Conservation (phyloP, 2,329 filamentous ascomycete genomes). For the Dryadomyces quercus-mongolicae region DNA sequence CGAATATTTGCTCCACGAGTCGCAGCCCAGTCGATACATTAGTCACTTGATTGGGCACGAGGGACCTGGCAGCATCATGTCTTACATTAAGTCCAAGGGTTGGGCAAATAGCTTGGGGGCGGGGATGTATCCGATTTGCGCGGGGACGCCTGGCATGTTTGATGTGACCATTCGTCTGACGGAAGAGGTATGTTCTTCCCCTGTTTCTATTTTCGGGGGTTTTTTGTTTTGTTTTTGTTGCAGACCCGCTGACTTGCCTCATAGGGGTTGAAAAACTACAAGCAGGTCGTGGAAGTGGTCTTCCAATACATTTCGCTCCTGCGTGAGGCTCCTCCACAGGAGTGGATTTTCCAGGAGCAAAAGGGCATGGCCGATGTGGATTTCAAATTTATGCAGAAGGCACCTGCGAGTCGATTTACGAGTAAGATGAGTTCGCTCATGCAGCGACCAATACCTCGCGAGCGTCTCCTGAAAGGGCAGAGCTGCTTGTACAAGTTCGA, state of each 20-base stretch:
- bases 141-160: constrained; percentile 66
- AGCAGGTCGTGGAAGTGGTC: constrained; percentile 68
- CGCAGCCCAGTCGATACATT: constrained; percentile 74
- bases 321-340: constrained; percentile 63
- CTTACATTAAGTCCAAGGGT: constrained; percentile 79
- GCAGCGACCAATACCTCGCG: constrained; percentile 79
- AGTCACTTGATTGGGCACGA: constrained; percentile 87
- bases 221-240: not conserved
- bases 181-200: constrained; percentile 50
- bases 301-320: constrained; percentile 90
- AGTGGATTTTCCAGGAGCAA: constrained; percentile 93
- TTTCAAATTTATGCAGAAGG: constrained; percentile 92
- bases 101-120: constrained; percentile 79
- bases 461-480: constrained; percentile 76
- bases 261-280: constrained; percentile 62
- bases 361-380: constrained; percentile 84
- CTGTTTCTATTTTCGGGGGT: too few species aligned
- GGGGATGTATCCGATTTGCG: constrained; percentile 63
- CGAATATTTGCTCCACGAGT: constrained; percentile 67
- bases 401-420: constrained; percentile 76
- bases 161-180: constrained; percentile 70
- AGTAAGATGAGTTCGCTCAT: constrained; percentile 76
- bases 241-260: not conserved
- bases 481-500: constrained; percentile 71
- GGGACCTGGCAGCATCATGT: constrained; percentile 81